These are phyloP conservation scores for Maudiozyma humilis DNA, from an alignment of 1,139 yeast genomes.

Conservation along the genomic window DNA sequence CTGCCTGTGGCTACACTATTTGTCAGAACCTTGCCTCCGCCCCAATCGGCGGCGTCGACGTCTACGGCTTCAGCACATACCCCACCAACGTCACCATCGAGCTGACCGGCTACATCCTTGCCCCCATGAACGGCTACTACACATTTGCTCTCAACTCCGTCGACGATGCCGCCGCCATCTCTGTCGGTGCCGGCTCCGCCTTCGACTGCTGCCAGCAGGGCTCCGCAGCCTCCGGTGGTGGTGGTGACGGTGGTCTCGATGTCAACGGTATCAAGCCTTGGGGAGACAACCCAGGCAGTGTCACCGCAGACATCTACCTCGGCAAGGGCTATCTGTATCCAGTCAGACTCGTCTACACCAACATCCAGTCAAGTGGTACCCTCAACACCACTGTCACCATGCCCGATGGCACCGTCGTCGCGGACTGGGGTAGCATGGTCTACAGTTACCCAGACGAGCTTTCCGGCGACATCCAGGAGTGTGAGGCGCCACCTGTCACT, in stretches of 20 bases:
- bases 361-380: not conserved
- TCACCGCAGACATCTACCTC: slow-evolving; percentile 17
- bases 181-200: not conserved
- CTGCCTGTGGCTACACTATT: not conserved
- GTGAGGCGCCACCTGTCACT: too few species aligned
- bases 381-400: not conserved
- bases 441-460: not conserved
- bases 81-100: not conserved
- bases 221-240: too few species aligned
- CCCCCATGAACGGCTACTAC: not conserved
- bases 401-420: not conserved
- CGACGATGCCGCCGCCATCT: slow-evolving; percentile 1
- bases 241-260: too few species aligned
- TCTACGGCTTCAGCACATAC: not conserved
- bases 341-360: not conserved
- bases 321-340: not conserved
- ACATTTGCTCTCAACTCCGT: not conserved
- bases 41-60: not conserved
- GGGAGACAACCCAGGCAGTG: slow-evolving; percentile 1
- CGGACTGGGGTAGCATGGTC: not conserved
- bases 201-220: slow-evolving; percentile 1
- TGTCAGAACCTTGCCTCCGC: not conserved
- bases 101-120: not conserved
- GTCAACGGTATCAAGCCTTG: too few species aligned
- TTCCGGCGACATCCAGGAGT: too few species aligned